Evolutionary conservation across 169 alveolate species (phyloP).

Genomic region (Plasmodium knowlesi): DNA sequence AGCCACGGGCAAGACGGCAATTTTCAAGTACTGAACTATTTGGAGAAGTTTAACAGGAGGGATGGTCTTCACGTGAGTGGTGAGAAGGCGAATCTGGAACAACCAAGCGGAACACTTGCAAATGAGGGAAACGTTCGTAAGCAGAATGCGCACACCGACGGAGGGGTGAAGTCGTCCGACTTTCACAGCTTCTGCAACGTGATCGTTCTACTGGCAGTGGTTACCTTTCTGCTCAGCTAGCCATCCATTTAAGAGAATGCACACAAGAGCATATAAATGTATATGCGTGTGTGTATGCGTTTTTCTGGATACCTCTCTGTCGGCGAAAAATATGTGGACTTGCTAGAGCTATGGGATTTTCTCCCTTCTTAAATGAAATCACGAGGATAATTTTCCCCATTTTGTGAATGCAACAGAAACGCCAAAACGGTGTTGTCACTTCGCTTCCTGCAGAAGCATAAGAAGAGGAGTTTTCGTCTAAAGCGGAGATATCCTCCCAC

Average conservation of each 20-base stretch:
- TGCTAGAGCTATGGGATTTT: not conserved
- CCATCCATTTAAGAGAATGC: not conserved
- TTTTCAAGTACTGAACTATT: conserved; percentile 23
- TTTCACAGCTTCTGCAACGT: not conserved
- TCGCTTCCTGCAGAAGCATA: not conserved
- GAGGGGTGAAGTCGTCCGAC: not conserved
- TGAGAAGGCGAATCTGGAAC: not conserved
- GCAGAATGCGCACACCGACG: not conserved
- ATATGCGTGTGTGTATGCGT: too few species aligned
- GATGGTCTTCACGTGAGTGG: not conserved
- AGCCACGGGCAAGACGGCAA: not conserved
- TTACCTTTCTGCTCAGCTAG: not conserved
- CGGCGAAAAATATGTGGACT: not conserved
- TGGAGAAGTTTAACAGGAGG: conserved; percentile 2
- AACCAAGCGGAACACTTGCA: not conserved
- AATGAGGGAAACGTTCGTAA: not conserved
- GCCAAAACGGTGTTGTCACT: not conserved
- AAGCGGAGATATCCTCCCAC: not conserved
- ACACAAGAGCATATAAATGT: not conserved
- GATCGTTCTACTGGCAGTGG: not conserved
- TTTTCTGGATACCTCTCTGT: not conserved
- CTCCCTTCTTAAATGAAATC: not conserved
- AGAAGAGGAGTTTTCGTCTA: not conserved
- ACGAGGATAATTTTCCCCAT: not conserved
- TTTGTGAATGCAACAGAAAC: not conserved